A percentile compares a stretch with the other conserved stretches of the same genome.
These are phyloP conservation scores for Pseudogymnoascus sp. DNA, from an alignment of 2,329 filamentous ascomycete genomes.

Conservation along the genomic window DNA sequence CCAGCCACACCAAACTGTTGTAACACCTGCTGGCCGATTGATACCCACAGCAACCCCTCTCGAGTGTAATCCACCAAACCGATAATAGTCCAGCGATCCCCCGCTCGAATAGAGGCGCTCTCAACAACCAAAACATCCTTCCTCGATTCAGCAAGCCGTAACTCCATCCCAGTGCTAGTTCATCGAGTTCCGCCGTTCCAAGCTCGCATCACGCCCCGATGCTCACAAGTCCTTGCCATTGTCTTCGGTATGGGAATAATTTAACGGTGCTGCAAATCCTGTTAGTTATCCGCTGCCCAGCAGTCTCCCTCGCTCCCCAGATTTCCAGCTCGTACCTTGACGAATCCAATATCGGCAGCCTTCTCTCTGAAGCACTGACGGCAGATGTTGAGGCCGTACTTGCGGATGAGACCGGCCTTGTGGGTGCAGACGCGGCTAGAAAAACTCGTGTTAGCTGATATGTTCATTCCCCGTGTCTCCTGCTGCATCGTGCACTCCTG, in stretches of 20 bases:
- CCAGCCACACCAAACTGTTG: slow-evolving; percentile 7
- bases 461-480: background rate
- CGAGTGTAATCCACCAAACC: slow-evolving; percentile 9
- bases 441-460: slow-evolving; percentile 18
- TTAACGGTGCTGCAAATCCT: slow-evolving; percentile 11
- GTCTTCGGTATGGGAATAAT: slow-evolving; percentile 8
- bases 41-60: background rate
- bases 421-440: slow-evolving; percentile 78
- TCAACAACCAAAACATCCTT: slow-evolving; percentile 6
- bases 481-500: slow-evolving; percentile 11
- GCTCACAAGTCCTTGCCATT: slow-evolving; percentile 9
- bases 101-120: slow-evolving; percentile 7
- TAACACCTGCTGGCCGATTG: slow-evolving; percentile 6
- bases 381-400: slow-evolving; percentile 92
- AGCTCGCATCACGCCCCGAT: slow-evolving; percentile 8
- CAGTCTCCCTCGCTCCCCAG: background rate
- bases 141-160: slow-evolving; percentile 11
- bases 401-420: slow-evolving; percentile 98
- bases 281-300: slow-evolving; percentile 8
- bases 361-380: slow-evolving; percentile 73
- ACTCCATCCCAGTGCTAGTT: slow-evolving; percentile 11
- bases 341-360: slow-evolving; percentile 63
- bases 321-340: slow-evolving; percentile 45
- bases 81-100: slow-evolving; percentile 8
- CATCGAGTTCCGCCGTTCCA: slow-evolving; percentile 9